phyloP scores from a whole-genome alignment of 1,139 yeast genomes.

The Hemisphaericaspora xylofermentans region DNA sequence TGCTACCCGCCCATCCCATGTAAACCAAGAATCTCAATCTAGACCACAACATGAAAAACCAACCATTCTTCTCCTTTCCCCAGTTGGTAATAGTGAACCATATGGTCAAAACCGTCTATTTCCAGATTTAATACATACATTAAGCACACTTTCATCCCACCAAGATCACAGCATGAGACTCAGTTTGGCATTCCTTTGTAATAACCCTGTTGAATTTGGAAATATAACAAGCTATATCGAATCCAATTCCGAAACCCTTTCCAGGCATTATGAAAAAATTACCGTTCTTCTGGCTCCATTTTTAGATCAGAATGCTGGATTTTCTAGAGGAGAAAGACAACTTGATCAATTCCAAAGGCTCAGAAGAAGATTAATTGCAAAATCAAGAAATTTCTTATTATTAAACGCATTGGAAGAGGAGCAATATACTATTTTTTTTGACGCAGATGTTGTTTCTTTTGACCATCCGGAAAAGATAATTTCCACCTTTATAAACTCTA shows the following conservation, averaged over 20 bases:
- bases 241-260: conserved; percentile 12
- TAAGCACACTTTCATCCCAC: conserved; percentile 18
- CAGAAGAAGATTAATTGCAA: conserved; percentile 35
- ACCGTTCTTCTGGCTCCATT: conserved; percentile 35
- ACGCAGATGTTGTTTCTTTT: conserved; percentile 38
- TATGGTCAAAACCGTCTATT: conserved; percentile 29
- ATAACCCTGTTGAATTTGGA: conserved; percentile 24
- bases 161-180: conserved; percentile 16
- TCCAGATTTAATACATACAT: conserved; percentile 24
- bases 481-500: conserved; percentile 26
- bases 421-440: conserved; percentile 42
- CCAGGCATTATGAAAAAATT: conserved; percentile 18
- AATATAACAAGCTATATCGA: conserved; percentile 19
- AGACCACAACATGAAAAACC: conserved; percentile 9
- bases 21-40: neutral
- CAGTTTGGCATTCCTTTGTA: conserved; percentile 32
- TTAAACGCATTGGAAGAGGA: conserved; percentile 28
- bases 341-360: conserved; percentile 29
- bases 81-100: conserved; percentile 25
- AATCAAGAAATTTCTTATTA: conserved; percentile 37
- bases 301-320: conserved; percentile 23
- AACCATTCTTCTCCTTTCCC: conserved; percentile 23
- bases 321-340: conserved; percentile 29
- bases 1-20: neutral
- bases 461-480: conserved; percentile 24